Percentiles rank a stretch among this genome's conserved stretches.
Conservation (phyloP, 2,329 filamentous ascomycete genomes). For the Aspergillus calidoustus region DNA sequence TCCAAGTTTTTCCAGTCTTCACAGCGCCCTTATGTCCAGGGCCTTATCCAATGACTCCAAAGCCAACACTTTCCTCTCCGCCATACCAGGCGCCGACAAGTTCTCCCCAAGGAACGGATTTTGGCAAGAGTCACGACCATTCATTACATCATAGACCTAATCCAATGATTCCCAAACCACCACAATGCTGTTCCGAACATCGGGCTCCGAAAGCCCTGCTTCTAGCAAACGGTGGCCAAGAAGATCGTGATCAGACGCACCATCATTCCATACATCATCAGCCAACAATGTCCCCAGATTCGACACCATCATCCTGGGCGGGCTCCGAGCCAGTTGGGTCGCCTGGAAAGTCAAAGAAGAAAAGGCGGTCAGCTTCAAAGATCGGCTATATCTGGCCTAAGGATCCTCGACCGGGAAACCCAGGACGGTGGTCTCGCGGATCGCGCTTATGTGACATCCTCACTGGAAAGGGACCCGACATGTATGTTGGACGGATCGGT, state of each 20-base stretch:
- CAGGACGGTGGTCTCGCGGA: conserved; percentile 33
- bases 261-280: background rate
- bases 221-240: background rate
- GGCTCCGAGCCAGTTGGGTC: background rate
- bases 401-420: conserved; percentile 42
- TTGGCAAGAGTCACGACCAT: too few species aligned
- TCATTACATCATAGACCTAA: too few species aligned
- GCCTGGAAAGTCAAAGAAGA: background rate
- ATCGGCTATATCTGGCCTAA: conserved; percentile 44
- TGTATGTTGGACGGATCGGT: conserved; percentile 41
- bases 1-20: background rate
- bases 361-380: background rate
- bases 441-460: conserved; percentile 44
- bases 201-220: too few species aligned
- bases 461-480: conserved; percentile 47
- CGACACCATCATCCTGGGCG: too few species aligned
- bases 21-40: background rate
- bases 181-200: too few species aligned
- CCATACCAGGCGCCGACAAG: background rate
- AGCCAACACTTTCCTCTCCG: background rate
- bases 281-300: background rate
- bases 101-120: too few species aligned
- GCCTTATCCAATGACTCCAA: background rate
- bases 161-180: too few species aligned
- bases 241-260: background rate